phyloP scores from a whole-genome alignment of 2,329 filamentous ascomycete species.

The Paraconiothyrium brasiliense region DNA sequence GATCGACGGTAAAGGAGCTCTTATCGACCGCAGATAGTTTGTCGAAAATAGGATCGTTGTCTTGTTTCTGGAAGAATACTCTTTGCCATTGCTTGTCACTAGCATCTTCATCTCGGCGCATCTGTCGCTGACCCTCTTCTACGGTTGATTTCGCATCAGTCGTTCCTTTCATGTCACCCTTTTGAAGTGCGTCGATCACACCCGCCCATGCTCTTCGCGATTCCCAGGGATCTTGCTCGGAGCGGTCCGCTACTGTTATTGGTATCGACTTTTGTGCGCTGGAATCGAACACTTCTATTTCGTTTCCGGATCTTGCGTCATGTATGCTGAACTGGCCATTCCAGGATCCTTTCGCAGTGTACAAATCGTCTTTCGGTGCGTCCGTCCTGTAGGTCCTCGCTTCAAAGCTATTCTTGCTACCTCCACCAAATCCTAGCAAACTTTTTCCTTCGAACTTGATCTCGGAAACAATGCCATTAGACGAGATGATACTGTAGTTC shows the following conservation, averaged over 20 bases:
- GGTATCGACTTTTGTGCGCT: slow-evolving; percentile 29
- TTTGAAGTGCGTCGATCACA: slow-evolving; percentile 50
- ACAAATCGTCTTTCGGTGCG: slow-evolving; percentile 45
- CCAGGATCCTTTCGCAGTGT: slow-evolving; percentile 54
- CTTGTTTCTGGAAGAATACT: slow-evolving; percentile 52
- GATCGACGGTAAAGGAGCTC: slow-evolving; percentile 36
- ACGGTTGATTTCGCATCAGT: slow-evolving; percentile 42
- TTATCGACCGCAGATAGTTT: slow-evolving; percentile 30
- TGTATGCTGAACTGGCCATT: slow-evolving; percentile 51
- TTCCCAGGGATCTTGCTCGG: slow-evolving; percentile 57
- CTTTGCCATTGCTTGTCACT: slow-evolving; percentile 49
- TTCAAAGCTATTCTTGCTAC: slow-evolving; percentile 53
- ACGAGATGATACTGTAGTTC: slow-evolving; percentile 53
- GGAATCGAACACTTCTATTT: slow-evolving; percentile 51
- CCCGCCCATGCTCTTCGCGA: slow-evolving; percentile 55
- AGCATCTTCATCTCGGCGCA: slow-evolving; percentile 52
- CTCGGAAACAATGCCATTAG: slow-evolving; percentile 53
- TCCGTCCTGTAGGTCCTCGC: slow-evolving; percentile 51
- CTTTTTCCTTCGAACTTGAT: slow-evolving; percentile 57
- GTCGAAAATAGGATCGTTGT: slow-evolving; percentile 38
- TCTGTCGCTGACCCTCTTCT: slow-evolving; percentile 52
- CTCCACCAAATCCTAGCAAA: slow-evolving; percentile 46
- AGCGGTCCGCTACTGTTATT: slow-evolving; percentile 38
- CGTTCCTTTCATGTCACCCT: slow-evolving; percentile 53
- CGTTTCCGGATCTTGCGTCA: slow-evolving; percentile 42